Evolutionary conservation across 1,139 yeast species (phyloP).

Genomic region (Saccharomycopsis crataegensis): DNA sequence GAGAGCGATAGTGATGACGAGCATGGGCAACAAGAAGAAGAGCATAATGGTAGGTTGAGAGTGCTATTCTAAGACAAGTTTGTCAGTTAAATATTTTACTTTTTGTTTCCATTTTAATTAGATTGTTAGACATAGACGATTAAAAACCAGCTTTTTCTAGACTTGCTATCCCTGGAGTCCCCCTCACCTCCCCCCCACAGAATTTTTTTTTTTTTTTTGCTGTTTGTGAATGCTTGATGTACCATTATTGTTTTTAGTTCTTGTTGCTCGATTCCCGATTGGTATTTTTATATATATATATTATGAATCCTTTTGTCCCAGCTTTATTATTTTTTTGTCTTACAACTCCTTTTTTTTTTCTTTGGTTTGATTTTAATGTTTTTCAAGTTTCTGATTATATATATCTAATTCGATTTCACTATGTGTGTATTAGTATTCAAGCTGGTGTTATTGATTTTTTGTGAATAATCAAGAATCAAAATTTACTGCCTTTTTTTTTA

Average conservation of each 20-base stretch:
- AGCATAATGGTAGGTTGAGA: slow-evolving; percentile 4
- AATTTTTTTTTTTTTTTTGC: neutral
- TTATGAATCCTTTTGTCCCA: too few relatives aligned
- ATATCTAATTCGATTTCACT: too few relatives aligned
- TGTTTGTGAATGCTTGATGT: neutral
- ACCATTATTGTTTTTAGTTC: neutral
- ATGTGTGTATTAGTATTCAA: too few relatives aligned
- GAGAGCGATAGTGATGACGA: slow-evolving; percentile 17
- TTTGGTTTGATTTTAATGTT: neutral
- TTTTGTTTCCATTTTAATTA: too few relatives aligned
- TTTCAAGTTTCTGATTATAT: too few relatives aligned
- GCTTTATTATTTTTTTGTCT: too few relatives aligned
- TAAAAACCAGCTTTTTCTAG: too few relatives aligned
- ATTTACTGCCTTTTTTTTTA: too few relatives aligned
- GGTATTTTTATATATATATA: neutral
- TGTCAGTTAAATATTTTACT: too few relatives aligned
- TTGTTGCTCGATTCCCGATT: neutral
- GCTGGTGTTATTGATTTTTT: too few relatives aligned
- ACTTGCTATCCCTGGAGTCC: neutral
- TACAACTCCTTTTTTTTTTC: neutral
- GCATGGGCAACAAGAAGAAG: neutral
- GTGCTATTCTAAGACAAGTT: slow-evolving; percentile 5
- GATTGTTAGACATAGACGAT: too few relatives aligned
- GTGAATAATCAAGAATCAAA: too few relatives aligned
- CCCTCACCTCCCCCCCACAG: neutral